A percentile compares a stretch with the other conserved stretches of the same genome.
Conservation (phyloP, 352 stramenopile genomes). For the Pythium monospermum region DNA sequence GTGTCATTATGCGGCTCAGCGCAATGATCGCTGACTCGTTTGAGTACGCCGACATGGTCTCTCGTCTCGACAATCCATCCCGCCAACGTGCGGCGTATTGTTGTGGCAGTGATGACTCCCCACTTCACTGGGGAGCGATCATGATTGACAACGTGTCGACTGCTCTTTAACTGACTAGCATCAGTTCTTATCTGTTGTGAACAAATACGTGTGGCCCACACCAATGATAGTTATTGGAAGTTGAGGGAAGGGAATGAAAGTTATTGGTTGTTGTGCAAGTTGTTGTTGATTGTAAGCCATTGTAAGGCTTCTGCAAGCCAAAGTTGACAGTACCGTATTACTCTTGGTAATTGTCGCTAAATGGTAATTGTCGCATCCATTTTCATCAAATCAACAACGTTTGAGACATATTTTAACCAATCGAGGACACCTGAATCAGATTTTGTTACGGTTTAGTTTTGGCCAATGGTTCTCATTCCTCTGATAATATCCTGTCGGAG, state of each 20-base stretch:
- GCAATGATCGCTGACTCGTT: too few species aligned
- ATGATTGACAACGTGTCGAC: not conserved
- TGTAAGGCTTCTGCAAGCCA: not conserved
- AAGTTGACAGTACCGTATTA: not conserved
- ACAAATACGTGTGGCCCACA: not conserved
- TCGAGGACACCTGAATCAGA: too few species aligned
- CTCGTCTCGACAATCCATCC: too few species aligned
- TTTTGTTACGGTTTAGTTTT: too few species aligned
- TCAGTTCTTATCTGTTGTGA: not conserved
- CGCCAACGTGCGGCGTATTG: not conserved
- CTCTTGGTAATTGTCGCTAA: too few species aligned
- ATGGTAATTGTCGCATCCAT: too few species aligned
- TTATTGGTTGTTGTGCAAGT: not conserved
- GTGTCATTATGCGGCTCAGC: too few species aligned
- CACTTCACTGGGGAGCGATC: not conserved
- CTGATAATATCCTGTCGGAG: too few species aligned
- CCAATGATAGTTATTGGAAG: not conserved
- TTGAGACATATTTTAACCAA: too few species aligned
- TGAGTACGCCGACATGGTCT: too few species aligned
- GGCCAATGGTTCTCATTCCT: too few species aligned
- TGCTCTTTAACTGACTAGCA: not conserved
- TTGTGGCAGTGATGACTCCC: not conserved
- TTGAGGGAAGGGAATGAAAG: not conserved
- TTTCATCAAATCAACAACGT: too few species aligned
- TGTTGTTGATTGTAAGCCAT: not conserved